These are phyloP conservation scores for Monosporascus sp. DNA, from an alignment of 2,329 filamentous ascomycete genomes.

Conservation along the genomic window DNA sequence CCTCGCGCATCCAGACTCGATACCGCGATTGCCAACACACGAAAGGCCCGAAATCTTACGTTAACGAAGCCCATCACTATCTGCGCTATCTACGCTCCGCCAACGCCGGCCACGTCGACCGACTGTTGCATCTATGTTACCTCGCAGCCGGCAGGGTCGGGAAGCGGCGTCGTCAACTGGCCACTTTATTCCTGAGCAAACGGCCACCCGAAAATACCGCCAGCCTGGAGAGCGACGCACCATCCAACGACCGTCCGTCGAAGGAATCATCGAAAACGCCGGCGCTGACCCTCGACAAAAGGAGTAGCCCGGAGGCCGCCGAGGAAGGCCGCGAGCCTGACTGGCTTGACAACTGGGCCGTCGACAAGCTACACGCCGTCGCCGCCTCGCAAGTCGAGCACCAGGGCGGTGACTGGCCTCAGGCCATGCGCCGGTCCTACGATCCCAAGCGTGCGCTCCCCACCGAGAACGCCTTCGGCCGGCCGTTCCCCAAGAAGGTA, in stretches of 20 bases:
- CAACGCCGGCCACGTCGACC: conserved; percentile 41
- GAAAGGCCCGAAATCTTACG: conserved; percentile 16
- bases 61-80: conserved; percentile 35
- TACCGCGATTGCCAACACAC: conserved; percentile 38
- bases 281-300: background rate
- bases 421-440: conserved; percentile 22
- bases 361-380: conserved; percentile 36
- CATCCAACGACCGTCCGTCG: background rate
- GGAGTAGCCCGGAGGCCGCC: background rate
- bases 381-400: conserved; percentile 35
- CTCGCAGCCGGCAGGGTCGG: conserved; percentile 50
- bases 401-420: conserved; percentile 21
- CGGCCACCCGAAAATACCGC: conserved; percentile 34
- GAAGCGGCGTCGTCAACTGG: conserved; percentile 42
- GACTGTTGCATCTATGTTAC: conserved; percentile 43
- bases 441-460: conserved; percentile 34
- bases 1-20: conserved; percentile 35
- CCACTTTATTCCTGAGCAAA: conserved; percentile 31
- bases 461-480: conserved; percentile 43
- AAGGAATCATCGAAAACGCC: background rate
- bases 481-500: conserved; percentile 33
- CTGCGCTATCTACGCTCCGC: conserved; percentile 47
- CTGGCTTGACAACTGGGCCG: conserved; percentile 47
- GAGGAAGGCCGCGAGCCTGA: conserved; percentile 16
- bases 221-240: conserved; percentile 29